Conservation (phyloP, 164 flowering plant genomes). For the Berberis vulgaris region DNA sequence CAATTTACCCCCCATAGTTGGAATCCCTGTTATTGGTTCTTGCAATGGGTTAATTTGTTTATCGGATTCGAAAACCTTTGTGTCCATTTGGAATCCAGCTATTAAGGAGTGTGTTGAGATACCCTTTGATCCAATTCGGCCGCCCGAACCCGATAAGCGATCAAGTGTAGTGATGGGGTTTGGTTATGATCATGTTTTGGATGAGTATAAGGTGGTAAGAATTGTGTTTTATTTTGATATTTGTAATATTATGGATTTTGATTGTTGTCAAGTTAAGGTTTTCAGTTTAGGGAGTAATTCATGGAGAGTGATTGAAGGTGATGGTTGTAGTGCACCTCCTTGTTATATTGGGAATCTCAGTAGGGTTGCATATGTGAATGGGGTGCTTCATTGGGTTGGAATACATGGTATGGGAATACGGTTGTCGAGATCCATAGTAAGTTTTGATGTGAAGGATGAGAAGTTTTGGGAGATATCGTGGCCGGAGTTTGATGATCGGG, state of each 20-base stretch:
- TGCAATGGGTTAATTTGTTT: conserved; percentile 1
- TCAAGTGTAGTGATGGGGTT: neutral
- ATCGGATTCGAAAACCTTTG: neutral
- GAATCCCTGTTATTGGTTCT: neutral
- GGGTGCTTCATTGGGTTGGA: conserved; percentile 4
- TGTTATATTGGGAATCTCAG: conserved; percentile 1
- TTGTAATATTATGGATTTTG: neutral
- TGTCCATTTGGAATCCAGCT: neutral
- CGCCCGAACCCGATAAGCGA: neutral
- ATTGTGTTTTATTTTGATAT: neutral
- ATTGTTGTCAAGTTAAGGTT: neutral
- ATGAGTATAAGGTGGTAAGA: neutral
- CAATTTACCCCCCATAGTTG: neutral
- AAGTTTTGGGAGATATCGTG: conserved; percentile 1
- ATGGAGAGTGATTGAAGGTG: neutral
- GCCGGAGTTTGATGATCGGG: conserved; percentile 1
- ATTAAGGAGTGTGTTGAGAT: neutral
- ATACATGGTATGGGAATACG: neutral
- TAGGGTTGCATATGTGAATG: conserved; percentile 2
- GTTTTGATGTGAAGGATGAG: neutral
- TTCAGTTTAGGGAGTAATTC: neutral
- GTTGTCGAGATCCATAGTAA: neutral
- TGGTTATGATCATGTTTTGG: neutral
- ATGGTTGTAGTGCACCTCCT: neutral
- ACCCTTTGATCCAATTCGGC: neutral